Base-by-base conservation (phyloP, 192 early-diverging fungal species). In the Backusella circina region DNA sequence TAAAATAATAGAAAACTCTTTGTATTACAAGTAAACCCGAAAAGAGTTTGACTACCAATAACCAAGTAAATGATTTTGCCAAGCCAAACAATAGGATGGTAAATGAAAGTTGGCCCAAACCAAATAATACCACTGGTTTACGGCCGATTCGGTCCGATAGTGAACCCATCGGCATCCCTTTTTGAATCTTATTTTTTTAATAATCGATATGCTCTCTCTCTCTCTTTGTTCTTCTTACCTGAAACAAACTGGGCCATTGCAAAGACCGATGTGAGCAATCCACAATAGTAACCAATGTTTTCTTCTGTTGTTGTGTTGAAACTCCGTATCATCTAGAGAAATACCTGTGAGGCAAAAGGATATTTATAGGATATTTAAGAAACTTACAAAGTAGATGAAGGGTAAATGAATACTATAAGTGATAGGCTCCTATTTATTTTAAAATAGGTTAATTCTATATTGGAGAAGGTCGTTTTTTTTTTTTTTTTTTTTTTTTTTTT, bases 111-210 rank as follows among this genome's bases (percentile, higher is more conserved):
- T 91, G 92, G n/a, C 84, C 33, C n/a, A 95, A 80, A 0, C 93
- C 95, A 13, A 89, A 71, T 12, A 96, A 74, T 9, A 95, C 61
- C 31, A 93, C 86, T 10, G 93, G 93, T 15, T 91, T 80, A 26
- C 80, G 76, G 23, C 95, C 95, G 70, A 92, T 86, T 35, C 89
- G 84, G 77, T 96, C 94, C n/a, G 90, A 91, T 5, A 92, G 70
- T 31, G 78, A 80, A 36, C 89, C 90, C 89, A 89, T 90, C 28
- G 81, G 78, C 73, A 90, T 86, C 2, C 77, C 76, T 77, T 35
- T 38, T 41, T n/a, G 23, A 66, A 9, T 9, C 1, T 9, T 23
- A 2, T 10, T 6, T 26, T 50, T 21, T 57, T 10, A 18, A 21
- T 57, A n/a, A n/a, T n/a, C n/a, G n/a, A 16, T 57, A 21, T 13